These are phyloP conservation scores for Annulohypoxylon nitens DNA, from an alignment of 495 filamentous ascomycete genomes.

Conservation along the genomic window DNA sequence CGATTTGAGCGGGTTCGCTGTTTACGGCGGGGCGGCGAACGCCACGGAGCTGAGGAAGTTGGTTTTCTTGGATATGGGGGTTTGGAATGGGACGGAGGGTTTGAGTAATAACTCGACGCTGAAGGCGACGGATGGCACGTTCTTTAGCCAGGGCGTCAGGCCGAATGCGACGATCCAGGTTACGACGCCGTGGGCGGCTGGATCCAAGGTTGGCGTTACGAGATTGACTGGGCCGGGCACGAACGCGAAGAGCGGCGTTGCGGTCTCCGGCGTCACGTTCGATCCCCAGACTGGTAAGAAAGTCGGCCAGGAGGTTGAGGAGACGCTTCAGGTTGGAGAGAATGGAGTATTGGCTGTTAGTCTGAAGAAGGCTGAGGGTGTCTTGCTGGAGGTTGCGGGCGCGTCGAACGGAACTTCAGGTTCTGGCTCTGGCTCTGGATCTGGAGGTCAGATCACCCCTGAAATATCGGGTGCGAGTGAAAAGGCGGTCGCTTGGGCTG, in stretches of 20 bases:
- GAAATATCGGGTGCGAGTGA: background rate
- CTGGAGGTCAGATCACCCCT: background rate
- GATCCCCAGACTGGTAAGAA: slow-evolving; percentile 38
- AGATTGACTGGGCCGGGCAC: slow-evolving; percentile 48
- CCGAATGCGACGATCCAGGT: slow-evolving; percentile 31
- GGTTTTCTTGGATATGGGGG: slow-evolving; percentile 50
- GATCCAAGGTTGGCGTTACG: slow-evolving; percentile 15
- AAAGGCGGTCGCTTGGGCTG: background rate
- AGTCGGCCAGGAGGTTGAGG: slow-evolving; percentile 23
- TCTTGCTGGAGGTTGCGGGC: slow-evolving; percentile 43
- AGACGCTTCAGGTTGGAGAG: slow-evolving; percentile 30
- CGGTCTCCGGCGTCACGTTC: slow-evolving; percentile 44
- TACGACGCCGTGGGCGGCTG: slow-evolving; percentile 42
- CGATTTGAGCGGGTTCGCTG: slow-evolving; percentile 46
- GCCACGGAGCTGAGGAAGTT: slow-evolving; percentile 33
- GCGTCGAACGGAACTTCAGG: background rate
- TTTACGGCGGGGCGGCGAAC: slow-evolving; percentile 19
- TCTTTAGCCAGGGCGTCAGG: slow-evolving; percentile 42
- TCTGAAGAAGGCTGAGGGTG: slow-evolving; percentile 43
- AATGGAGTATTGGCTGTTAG: slow-evolving; percentile 31
- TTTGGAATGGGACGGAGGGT: slow-evolving; percentile 50
- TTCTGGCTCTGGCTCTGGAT: background rate
- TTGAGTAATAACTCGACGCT: slow-evolving; percentile 49
- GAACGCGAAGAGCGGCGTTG: slow-evolving; percentile 49
- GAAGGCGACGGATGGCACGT: slow-evolving; percentile 40